Percentiles rank a stretch among this genome's conserved stretches.
phyloP scores from a whole-genome alignment of 1,284 basidiomycete genomes.

The Naganishia liquefaciens region DNA sequence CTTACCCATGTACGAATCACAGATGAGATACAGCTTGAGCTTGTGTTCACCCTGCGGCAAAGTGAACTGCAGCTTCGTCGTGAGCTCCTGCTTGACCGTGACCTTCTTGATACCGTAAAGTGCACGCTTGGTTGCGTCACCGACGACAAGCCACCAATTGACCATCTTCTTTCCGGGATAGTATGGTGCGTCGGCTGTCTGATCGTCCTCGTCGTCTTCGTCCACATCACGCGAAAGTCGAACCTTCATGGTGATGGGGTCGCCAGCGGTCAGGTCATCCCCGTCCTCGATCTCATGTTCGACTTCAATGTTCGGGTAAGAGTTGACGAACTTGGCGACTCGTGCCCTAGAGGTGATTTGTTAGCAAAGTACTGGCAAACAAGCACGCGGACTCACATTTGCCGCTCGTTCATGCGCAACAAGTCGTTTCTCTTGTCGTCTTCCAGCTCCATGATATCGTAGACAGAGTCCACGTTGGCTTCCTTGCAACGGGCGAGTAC shows the following conservation, averaged over 20 bases:
- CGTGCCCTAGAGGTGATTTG: conserved; percentile 57
- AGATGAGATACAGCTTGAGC: conserved; percentile 87
- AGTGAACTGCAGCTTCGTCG: conserved; percentile 84
- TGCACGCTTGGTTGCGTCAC: conserved; percentile 68
- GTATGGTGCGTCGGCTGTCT: conserved; percentile 83
- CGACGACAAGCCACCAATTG: conserved; percentile 97
- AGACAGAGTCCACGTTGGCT: conserved; percentile 78
- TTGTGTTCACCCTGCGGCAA: conserved; percentile 78
- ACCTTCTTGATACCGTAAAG: conserved; percentile 93
- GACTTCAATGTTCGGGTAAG: conserved; percentile 90
- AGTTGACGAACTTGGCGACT: conserved; percentile 90
- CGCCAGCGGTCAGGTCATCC: conserved; percentile 77
- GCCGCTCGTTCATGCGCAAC: conserved; percentile 78
- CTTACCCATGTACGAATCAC: conserved; percentile 78
- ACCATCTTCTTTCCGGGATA: conserved; percentile 88
- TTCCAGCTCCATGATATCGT: conserved; percentile 96
- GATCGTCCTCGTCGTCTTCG: conserved; percentile 72
- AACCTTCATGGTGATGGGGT: conserved; percentile 79
- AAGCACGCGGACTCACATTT: conserved; percentile 66
- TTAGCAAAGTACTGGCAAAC: neutral
- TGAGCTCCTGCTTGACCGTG: conserved; percentile 75
- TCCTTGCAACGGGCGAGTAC: conserved; percentile 83
- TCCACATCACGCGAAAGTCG: conserved; percentile 79
- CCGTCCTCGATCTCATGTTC: conserved; percentile 70
- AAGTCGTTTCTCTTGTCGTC: conserved; percentile 80